Evolutionary conservation across 2,329 filamentous ascomycete genomes (phyloP).

Genomic region (Ascochyta pisi): DNA sequence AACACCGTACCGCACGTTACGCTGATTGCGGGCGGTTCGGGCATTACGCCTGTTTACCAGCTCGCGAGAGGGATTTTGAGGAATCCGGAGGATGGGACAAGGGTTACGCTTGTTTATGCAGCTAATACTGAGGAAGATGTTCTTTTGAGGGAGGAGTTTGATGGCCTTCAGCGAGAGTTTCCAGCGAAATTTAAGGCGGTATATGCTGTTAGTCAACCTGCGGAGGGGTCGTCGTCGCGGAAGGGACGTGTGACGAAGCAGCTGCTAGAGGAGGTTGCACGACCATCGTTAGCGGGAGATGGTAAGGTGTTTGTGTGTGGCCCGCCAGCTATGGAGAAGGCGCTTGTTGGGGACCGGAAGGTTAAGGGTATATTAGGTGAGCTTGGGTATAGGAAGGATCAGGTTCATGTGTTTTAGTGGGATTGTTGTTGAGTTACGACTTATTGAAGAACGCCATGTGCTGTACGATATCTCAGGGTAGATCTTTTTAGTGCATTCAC

Average conservation of each 20-base stretch:
- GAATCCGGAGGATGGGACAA: conserved; percentile 67
- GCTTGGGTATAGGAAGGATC: conserved; percentile 55
- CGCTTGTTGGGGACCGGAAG: not conserved
- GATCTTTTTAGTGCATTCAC: too few species aligned
- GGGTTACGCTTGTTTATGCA: conserved; percentile 70
- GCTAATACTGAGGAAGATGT: conserved; percentile 71
- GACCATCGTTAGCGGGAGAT: conserved; percentile 37
- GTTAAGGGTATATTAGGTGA: not conserved
- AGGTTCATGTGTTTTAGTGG: too few species aligned
- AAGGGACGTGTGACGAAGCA: conserved; percentile 66
- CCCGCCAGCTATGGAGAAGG: conserved; percentile 60
- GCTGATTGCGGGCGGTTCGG: conserved; percentile 73
- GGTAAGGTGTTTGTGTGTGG: conserved; percentile 73
- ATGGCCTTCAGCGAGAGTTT: conserved; percentile 56
- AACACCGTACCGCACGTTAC: conserved; percentile 61
- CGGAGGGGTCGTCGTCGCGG: conserved; percentile 50
- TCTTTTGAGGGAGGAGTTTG: conserved; percentile 63
- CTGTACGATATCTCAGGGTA: too few species aligned
- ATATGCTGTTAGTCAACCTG: conserved; percentile 63
- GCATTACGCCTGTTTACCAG: conserved; percentile 75
- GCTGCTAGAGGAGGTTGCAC: conserved; percentile 60
- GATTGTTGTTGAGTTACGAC: too few species aligned
- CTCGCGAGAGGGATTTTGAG: conserved; percentile 67
- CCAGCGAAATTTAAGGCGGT: conserved; percentile 64
- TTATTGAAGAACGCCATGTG: too few species aligned